phyloP scores from a whole-genome alignment of 2,329 filamentous ascomycete species.

The Microcyclospora tardicrescens region DNA sequence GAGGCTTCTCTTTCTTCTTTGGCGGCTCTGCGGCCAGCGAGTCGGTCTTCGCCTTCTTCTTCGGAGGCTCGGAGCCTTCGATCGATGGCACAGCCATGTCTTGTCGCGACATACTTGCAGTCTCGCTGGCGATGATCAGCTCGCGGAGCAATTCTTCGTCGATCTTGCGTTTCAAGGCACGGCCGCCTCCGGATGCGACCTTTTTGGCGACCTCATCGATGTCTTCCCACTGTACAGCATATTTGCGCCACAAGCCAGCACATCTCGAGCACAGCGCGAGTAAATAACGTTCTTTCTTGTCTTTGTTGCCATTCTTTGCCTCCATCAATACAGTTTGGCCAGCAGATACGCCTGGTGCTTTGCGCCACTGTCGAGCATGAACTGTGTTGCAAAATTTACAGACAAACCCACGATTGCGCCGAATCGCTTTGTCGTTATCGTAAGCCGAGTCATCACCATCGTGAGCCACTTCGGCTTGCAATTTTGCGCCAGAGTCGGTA shows the following conservation, averaged over 20 bases:
- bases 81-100: constrained; percentile 14
- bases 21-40: constrained; percentile 21
- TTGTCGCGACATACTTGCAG: constrained; percentile 12
- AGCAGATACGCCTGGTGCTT: constrained; percentile 65
- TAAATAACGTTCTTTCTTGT: constrained; percentile 62
- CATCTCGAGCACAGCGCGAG: constrained; percentile 82
- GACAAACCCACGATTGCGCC: constrained; percentile 70
- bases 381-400: constrained; percentile 87
- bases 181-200: constrained; percentile 66
- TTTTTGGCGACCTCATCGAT: constrained; percentile 85
- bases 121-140: constrained; percentile 50
- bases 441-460: constrained; percentile 92
- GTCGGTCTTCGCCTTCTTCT: constrained; percentile 48
- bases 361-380: constrained; percentile 76
- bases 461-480: constrained; percentile 86
- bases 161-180: constrained; percentile 74
- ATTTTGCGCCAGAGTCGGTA: constrained; percentile 53
- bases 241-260: constrained; percentile 86
- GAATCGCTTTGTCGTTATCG: constrained; percentile 69
- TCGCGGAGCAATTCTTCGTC: constrained; percentile 88
- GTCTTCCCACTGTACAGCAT: constrained; percentile 91
- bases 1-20: constrained; percentile 49
- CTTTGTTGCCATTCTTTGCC: constrained; percentile 51
- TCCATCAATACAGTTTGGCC: constrained; percentile 53
- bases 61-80: constrained; percentile 37